These are phyloP conservation scores for Lepidium africanum DNA, from an alignment of 345 rosid species.

Conservation along the genomic window DNA sequence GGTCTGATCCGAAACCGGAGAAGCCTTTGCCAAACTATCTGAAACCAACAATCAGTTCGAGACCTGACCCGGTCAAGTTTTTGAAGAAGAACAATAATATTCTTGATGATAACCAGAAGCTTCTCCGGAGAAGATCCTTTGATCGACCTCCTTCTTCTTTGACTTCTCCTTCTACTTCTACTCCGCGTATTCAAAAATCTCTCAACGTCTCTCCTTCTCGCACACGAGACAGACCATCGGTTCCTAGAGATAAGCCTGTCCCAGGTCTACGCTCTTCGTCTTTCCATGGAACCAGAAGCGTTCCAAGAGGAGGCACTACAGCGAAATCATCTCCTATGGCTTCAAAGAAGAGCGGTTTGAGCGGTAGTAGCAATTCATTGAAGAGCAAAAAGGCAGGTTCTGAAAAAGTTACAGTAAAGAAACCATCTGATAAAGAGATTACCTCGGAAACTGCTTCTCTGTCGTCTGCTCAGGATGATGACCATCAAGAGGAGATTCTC, in stretches of 20 bases:
- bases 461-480: slow-evolving; percentile 19
- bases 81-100: slow-evolving; percentile 30
- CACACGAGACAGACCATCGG: slow-evolving; percentile 26
- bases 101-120: slow-evolving; percentile 32
- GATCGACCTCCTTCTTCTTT: slow-evolving; percentile 54
- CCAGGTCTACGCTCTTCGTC: slow-evolving; percentile 31
- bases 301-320: slow-evolving; percentile 15
- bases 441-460: slow-evolving; percentile 2
- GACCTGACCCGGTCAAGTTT: slow-evolving; percentile 30
- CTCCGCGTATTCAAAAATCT: slow-evolving; percentile 27
- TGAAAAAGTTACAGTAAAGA: background rate
- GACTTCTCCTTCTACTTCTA: slow-evolving; percentile 36
- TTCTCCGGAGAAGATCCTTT: slow-evolving; percentile 67
- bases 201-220: slow-evolving; percentile 33
- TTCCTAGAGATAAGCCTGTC: slow-evolving; percentile 29
- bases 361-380: slow-evolving; percentile 6
- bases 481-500: slow-evolving; percentile 24
- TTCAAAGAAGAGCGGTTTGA: slow-evolving; percentile 22
- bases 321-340: slow-evolving; percentile 23
- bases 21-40: slow-evolving; percentile 48
- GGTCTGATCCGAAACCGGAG: slow-evolving; percentile 23
- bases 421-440: slow-evolving; percentile 16
- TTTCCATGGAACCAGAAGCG: slow-evolving; percentile 30
- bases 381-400: slow-evolving; percentile 9
- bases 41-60: slow-evolving; percentile 55